Base-by-base conservation (phyloP, 2,329 filamentous ascomycete species). In the Teratosphaeria epicoccoides region DNA sequence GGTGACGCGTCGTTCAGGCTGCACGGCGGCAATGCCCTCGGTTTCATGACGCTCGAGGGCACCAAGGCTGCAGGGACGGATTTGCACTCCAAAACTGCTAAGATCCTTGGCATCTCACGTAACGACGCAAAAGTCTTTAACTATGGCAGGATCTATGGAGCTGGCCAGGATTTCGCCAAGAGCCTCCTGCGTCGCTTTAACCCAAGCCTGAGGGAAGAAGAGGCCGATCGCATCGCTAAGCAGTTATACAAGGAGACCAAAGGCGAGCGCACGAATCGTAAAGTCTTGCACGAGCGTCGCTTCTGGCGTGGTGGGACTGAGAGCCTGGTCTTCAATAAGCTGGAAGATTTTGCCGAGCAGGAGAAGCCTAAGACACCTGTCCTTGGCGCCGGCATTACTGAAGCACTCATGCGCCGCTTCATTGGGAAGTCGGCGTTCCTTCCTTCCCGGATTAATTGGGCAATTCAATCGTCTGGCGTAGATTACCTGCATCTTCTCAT, bases 101-200 rank as follows among this genome's bases (percentile, higher is more conserved):
- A 79, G 5, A 98, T 98, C 52, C 71, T 98, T 2, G 91, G 90
- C 6, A 98, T 98, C 55, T 94, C 88, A 2, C 81, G 93, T 55
- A 96, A 96, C 63, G 83, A 96, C 63, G 93, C 93, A 53, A 98
- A 98, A 66, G 82, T 98, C 0, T 98, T 98, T 76, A 98, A 98
- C 68, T 98, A 98, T 62, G 94, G 94, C 6, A 87, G 94, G 40
- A 98, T 98, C 47, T 98, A 98, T 64, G 94, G 93, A n/a, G 94
- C 93, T 4, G 94, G 93, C 0, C 73, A 97, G 48, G 95, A 89
- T 61, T 98, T 98, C 65, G 93, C 93, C 0, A 83, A 86, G 2
- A 94, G 88, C 9, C 75, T 98, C 2, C 78, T 98, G 1, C 82
- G 90, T 6, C 93, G 97, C 64, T 98, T 98, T 73, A 96, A 97